phyloP scores from a whole-genome alignment of 495 filamentous ascomycete genomes.

The Aspergillus sclerotioniger region DNA sequence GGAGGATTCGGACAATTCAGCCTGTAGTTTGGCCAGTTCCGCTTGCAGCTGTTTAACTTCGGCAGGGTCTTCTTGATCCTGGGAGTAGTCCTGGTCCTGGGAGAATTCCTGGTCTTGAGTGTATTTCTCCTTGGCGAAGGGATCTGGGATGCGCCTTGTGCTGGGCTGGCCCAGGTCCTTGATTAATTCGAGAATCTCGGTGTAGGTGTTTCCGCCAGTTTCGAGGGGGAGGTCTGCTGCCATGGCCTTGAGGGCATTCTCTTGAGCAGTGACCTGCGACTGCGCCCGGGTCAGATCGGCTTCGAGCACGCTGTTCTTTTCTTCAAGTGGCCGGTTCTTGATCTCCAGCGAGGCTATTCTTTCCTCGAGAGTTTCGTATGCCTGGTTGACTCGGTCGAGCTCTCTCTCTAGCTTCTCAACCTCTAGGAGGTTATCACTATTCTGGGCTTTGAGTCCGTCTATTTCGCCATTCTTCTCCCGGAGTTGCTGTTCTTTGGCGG shows the following conservation, averaged over 20 bases:
- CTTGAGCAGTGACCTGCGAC: conserved; percentile 44
- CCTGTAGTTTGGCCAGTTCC: conserved; percentile 31
- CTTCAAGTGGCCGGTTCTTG: conserved; percentile 40
- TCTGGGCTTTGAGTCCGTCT: conserved; percentile 41
- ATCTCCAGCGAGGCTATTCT: conserved; percentile 37
- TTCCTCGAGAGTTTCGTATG: conserved; percentile 36
- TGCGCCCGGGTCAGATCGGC: conserved; percentile 40
- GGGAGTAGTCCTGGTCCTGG: not conserved
- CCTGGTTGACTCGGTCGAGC: conserved; percentile 32
- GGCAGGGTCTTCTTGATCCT: conserved; percentile 14
- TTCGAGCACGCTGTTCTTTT: conserved; percentile 43
- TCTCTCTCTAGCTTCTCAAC: conserved; percentile 39
- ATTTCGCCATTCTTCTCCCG: conserved; percentile 40
- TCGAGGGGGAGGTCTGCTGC: conserved; percentile 41
- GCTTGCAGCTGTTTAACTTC: conserved; percentile 28
- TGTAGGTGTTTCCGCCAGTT: conserved; percentile 37
- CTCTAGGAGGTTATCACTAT: conserved; percentile 34
- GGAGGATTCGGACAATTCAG: conserved; percentile 27
- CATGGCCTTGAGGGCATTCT: conserved; percentile 40
- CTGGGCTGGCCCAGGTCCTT: conserved; percentile 34
- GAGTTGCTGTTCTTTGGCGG: conserved; percentile 35
- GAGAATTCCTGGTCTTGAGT: not conserved
- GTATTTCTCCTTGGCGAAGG: not conserved
- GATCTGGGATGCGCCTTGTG: conserved; percentile 19
- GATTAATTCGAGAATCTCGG: conserved; percentile 44